A percentile compares a stretch with the other conserved stretches of the same genome.
phyloP scores from a whole-genome alignment of 2,329 filamentous ascomycete species.

The Ophiostoma pallidulum region DNA sequence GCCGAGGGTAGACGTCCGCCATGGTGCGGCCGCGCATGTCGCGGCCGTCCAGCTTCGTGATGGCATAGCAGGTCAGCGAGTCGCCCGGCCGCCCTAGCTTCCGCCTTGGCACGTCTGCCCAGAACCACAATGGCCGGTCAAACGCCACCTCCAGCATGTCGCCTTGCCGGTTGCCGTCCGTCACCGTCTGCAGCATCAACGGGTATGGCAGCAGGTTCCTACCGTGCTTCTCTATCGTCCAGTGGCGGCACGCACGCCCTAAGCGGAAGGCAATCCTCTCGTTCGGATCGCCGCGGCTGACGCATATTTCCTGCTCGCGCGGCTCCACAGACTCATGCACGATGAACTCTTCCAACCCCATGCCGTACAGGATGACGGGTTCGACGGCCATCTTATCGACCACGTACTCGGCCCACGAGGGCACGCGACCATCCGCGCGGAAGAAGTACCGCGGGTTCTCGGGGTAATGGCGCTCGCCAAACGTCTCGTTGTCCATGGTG shows the following conservation, averaged over 20 bases:
- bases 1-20: slow-evolving; percentile 35
- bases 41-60: slow-evolving; percentile 38
- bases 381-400: slow-evolving; percentile 47
- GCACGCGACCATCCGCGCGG: slow-evolving; percentile 57
- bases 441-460: slow-evolving; percentile 59
- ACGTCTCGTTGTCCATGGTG: slow-evolving; percentile 60
- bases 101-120: slow-evolving; percentile 60
- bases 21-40: slow-evolving; percentile 41
- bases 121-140: slow-evolving; percentile 68
- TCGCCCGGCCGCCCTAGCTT: slow-evolving; percentile 62
- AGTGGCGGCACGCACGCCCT: slow-evolving; percentile 70
- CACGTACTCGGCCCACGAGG: slow-evolving; percentile 77
- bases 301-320: slow-evolving; percentile 29
- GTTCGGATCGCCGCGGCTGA: slow-evolving; percentile 43
- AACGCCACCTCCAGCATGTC: slow-evolving; percentile 59
- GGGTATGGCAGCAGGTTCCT: slow-evolving; percentile 59
- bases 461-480: slow-evolving; percentile 75
- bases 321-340: slow-evolving; percentile 54
- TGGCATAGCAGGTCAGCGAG: slow-evolving; percentile 52
- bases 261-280: slow-evolving; percentile 68
- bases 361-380: slow-evolving; percentile 37
- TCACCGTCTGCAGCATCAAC: slow-evolving; percentile 58
- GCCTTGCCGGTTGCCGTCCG: slow-evolving; percentile 50
- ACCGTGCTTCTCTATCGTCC: slow-evolving; percentile 62
- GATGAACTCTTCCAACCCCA: slow-evolving; percentile 41